Evolutionary conservation across 23 red algal species (phyloP).

Genomic region (Agarophyton chilense): DNA sequence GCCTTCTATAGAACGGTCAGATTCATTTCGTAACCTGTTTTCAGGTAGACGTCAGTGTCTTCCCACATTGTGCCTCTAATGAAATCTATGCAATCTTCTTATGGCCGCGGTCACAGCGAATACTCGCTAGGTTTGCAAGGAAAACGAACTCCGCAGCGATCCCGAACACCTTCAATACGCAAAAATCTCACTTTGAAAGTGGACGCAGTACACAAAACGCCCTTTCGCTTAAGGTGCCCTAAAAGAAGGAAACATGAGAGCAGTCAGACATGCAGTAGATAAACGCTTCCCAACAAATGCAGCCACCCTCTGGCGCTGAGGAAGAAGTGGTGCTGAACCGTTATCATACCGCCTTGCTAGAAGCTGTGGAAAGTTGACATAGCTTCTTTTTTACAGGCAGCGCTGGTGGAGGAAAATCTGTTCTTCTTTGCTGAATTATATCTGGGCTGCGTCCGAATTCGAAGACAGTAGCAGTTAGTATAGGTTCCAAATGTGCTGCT

Average conservation of each 20-base stretch:
- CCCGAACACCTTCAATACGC: not conserved
- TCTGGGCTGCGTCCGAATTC: not conserved
- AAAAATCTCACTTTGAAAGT: not conserved
- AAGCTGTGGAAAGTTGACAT: conserved; percentile 7
- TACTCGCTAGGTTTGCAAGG: not conserved
- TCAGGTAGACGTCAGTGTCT: not conserved
- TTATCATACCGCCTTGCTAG: conserved; percentile 36
- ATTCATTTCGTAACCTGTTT: not conserved
- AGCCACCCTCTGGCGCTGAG: not conserved
- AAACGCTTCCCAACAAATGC: not conserved
- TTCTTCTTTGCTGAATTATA: conserved; percentile 50
- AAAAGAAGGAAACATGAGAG: too few species aligned
- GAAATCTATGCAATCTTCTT: not conserved
- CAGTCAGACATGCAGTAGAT: too few species aligned
- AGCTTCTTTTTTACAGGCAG: conserved; percentile 72
- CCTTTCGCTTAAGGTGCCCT: too few species aligned
- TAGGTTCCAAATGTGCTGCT: conserved; percentile 52
- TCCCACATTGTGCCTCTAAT: not conserved
- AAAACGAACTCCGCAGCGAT: not conserved
- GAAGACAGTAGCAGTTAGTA: conserved; percentile 54
- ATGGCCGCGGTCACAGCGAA: not conserved
- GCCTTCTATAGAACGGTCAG: not conserved
- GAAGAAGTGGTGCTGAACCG: conserved; percentile 2
- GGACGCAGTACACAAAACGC: not conserved
- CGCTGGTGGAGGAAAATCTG: conserved; percentile 64